These are phyloP conservation scores for Centella asiatica DNA, from an alignment of 129 eudicot species.

Conservation along the genomic window DNA sequence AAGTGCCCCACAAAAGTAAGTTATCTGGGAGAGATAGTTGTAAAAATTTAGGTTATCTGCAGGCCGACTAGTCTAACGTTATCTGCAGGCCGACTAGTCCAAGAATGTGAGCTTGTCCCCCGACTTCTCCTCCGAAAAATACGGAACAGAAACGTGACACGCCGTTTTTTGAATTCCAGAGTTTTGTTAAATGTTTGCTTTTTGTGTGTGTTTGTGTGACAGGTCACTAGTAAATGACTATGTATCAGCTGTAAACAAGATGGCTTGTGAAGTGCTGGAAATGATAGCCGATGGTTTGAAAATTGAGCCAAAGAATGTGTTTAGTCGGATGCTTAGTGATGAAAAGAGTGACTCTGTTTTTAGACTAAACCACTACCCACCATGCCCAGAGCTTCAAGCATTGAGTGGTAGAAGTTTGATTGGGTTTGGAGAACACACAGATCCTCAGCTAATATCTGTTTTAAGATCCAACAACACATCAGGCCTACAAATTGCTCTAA, in stretches of 20 bases:
- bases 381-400: conserved; percentile 26
- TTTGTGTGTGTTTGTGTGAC: neutral
- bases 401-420: conserved; percentile 22
- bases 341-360: conserved; percentile 51
- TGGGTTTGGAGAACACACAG: conserved; percentile 52
- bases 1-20: too few relatives aligned
- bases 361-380: conserved; percentile 75
- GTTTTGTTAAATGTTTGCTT: neutral
- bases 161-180: neutral
- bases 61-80: too few relatives aligned
- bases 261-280: conserved; percentile 50
- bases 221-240: conserved; percentile 42
- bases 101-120: too few relatives aligned
- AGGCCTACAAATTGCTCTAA: conserved; percentile 38
- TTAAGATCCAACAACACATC: conserved; percentile 34
- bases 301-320: conserved; percentile 32
- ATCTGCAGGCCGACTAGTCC: too few relatives aligned
- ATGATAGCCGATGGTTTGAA: conserved; percentile 49
- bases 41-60: too few relatives aligned
- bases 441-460: conserved; percentile 38
- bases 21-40: too few relatives aligned
- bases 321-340: conserved; percentile 48
- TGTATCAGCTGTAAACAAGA: conserved; percentile 26
- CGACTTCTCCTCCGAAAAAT: too few relatives aligned
- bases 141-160: too few relatives aligned